Conservation (phyloP, 306 rosid species). For the Vigna trinervia region DNA sequence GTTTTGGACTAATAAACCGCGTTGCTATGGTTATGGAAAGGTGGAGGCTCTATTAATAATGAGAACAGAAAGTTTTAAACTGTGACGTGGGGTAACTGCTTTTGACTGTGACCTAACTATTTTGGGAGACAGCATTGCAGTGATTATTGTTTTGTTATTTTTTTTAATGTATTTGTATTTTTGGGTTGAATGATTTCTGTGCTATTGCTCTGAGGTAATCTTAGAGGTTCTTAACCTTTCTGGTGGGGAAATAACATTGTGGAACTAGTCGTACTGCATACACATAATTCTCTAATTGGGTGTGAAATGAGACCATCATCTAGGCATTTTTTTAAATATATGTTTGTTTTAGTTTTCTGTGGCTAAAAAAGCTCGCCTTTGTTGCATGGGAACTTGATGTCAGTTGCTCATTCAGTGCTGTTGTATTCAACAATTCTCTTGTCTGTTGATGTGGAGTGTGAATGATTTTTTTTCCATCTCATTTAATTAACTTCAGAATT, state of each 20-base stretch:
- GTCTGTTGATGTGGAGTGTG: slow-evolving; percentile 16
- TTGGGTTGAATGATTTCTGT: neutral
- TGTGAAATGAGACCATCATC: slow-evolving; percentile 9
- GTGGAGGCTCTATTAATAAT: slow-evolving; percentile 3
- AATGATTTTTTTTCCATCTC: slow-evolving; percentile 24
- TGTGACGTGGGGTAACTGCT: slow-evolving; percentile 26
- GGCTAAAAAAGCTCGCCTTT: slow-evolving; percentile 34
- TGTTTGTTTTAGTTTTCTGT: neutral
- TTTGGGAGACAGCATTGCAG: slow-evolving; percentile 10
- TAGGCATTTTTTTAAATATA: neutral
- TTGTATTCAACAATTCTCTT: slow-evolving; percentile 4
- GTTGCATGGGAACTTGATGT: slow-evolving; percentile 9
- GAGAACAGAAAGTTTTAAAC: slow-evolving; percentile 25
- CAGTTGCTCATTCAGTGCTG: slow-evolving; percentile 19
- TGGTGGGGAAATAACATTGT: slow-evolving; percentile 7
- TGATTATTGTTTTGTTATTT: slow-evolving; percentile 1
- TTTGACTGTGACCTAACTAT: slow-evolving; percentile 21
- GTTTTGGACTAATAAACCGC: slow-evolving; percentile 19
- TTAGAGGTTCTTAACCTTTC: slow-evolving; percentile 6
- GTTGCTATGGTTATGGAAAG: slow-evolving; percentile 3
- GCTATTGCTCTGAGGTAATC: slow-evolving; percentile 31
- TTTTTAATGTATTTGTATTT: slow-evolving; percentile 5
- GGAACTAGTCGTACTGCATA: slow-evolving; percentile 3
- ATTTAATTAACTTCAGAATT: slow-evolving; percentile 27
- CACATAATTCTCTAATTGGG: slow-evolving; percentile 15